Evolutionary conservation across 2,329 filamentous ascomycete species (phyloP).

Genomic region (Fusarium piperis): DNA sequence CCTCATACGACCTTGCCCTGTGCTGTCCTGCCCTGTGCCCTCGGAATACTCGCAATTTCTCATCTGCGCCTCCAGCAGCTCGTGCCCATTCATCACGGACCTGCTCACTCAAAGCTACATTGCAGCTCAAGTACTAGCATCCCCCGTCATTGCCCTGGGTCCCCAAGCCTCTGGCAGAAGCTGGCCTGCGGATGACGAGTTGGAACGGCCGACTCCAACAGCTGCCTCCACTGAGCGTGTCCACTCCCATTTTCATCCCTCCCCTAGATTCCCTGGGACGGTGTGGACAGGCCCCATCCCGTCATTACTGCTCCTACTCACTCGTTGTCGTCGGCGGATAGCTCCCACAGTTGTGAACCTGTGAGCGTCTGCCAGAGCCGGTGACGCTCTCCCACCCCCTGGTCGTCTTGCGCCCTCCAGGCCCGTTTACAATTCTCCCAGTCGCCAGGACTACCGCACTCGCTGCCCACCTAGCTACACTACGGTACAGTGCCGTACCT

Average conservation of each 20-base stretch:
- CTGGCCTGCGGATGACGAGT: conserved; percentile 15
- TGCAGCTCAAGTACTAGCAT: conserved; percentile 30
- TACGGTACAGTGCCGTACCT: conserved; percentile 2
- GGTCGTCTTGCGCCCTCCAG: conserved; percentile 15
- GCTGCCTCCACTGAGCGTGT: conserved; percentile 21
- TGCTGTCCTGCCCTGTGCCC: conserved; percentile 23
- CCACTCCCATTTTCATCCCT: conserved; percentile 32
- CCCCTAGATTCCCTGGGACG: conserved; percentile 31
- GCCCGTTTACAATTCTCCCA: conserved; percentile 20
- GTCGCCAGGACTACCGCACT: conserved; percentile 11
- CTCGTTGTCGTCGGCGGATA: conserved; percentile 28
- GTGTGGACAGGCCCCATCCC: conserved; percentile 23
- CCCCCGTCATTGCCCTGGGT: conserved; percentile 22
- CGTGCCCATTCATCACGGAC: conserved; percentile 4
- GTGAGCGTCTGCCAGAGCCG: conserved; percentile 21
- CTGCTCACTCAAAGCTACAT: conserved; percentile 18
- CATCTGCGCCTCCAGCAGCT: conserved; percentile 5
- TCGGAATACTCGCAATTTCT: conserved; percentile 20
- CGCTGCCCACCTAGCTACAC: background rate
- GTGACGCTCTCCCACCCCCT: conserved; percentile 27
- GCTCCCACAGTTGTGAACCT: conserved; percentile 31
- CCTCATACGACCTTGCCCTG: conserved; percentile 24
- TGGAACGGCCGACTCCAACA: conserved; percentile 24
- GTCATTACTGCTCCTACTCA: conserved; percentile 17
- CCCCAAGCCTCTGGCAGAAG: conserved; percentile 21